Evolutionary conservation across 371 early-diverging fungal genomes (phyloP).

Genomic region (Chytridiales sp.): DNA sequence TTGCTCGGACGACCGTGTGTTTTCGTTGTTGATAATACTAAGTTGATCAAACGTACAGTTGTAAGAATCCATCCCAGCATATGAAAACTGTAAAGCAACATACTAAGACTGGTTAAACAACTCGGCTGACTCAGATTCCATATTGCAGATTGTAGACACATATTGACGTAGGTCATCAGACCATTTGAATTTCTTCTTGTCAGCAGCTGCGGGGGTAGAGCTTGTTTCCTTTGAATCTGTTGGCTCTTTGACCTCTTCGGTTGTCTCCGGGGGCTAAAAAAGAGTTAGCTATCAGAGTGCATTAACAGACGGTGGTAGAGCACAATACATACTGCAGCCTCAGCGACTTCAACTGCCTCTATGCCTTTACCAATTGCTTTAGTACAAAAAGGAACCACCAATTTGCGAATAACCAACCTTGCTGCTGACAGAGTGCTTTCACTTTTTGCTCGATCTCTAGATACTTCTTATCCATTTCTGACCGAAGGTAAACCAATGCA

Average conservation of each 20-base stretch:
- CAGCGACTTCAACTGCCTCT: constrained; percentile 2
- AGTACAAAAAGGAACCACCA: background rate
- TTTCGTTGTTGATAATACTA: constrained; percentile 16
- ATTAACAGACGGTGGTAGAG: too few species aligned
- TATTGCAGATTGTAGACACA: constrained; percentile 39
- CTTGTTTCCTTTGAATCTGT: background rate
- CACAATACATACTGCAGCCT: too few species aligned
- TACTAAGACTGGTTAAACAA: constrained; percentile 35
- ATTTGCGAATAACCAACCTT: constrained; percentile 11
- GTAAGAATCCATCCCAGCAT: background rate
- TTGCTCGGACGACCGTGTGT: constrained; percentile 24
- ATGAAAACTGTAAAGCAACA: constrained; percentile 1
- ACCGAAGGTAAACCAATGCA: constrained; percentile 20
- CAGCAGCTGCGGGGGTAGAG: constrained; percentile 5
- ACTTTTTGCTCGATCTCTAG: constrained; percentile 16
- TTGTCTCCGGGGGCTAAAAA: background rate
- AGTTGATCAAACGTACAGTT: background rate
- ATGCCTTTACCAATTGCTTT: background rate
- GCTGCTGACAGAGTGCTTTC: constrained; percentile 6
- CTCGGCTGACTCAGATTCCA: constrained; percentile 44
- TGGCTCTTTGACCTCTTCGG: background rate
- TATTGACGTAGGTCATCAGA: constrained; percentile 19
- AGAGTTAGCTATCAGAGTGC: too few species aligned
- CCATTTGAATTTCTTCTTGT: constrained; percentile 36
- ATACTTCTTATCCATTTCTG: constrained; percentile 18